Evolutionary conservation across 352 stramenopile species (phyloP).

Genomic region (Phytophthora megakarya): DNA sequence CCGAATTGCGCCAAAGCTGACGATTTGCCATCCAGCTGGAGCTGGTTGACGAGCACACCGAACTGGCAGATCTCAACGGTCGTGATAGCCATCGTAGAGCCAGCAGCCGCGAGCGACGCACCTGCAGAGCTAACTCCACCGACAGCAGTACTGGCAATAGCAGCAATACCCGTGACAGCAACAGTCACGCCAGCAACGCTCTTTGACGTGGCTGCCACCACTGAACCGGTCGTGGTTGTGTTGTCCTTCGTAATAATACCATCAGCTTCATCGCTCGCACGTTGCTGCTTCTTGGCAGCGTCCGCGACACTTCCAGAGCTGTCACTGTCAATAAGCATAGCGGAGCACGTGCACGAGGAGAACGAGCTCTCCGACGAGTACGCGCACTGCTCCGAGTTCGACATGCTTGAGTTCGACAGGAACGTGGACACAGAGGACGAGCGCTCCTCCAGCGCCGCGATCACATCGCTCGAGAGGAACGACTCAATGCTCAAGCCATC

Average conservation of each 20-base stretch:
- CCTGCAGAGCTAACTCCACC: constrained; percentile 41
- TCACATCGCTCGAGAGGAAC: constrained; percentile 60
- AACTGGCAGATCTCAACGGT: constrained; percentile 86
- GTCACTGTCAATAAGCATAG: constrained; percentile 49
- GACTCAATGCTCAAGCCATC: constrained; percentile 47
- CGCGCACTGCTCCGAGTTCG: constrained; percentile 58
- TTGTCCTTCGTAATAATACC: constrained; percentile 73
- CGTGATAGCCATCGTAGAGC: constrained; percentile 68
- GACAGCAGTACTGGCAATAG: constrained; percentile 68
- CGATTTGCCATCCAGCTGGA: constrained; percentile 77
- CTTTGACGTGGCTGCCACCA: constrained; percentile 70
- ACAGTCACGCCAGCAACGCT: constrained; percentile 76
- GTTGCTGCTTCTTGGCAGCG: constrained; percentile 63
- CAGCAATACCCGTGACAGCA: constrained; percentile 69
- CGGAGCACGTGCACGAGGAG: constrained; percentile 68
- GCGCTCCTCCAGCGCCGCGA: constrained; percentile 42
- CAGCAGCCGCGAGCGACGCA: constrained; percentile 55
- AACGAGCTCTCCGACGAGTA: constrained; percentile 73
- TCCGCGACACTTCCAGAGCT: constrained; percentile 46
- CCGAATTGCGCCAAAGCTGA: constrained; percentile 69
- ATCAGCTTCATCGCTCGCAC: constrained; percentile 41
- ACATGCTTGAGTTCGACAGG: constrained; percentile 67
- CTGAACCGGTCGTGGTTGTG: constrained; percentile 55
- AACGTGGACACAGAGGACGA: constrained; percentile 52
- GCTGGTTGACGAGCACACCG: constrained; percentile 73